phyloP scores from a whole-genome alignment of 306 rosid genomes.

The Begonia fuchsioides region DNA sequence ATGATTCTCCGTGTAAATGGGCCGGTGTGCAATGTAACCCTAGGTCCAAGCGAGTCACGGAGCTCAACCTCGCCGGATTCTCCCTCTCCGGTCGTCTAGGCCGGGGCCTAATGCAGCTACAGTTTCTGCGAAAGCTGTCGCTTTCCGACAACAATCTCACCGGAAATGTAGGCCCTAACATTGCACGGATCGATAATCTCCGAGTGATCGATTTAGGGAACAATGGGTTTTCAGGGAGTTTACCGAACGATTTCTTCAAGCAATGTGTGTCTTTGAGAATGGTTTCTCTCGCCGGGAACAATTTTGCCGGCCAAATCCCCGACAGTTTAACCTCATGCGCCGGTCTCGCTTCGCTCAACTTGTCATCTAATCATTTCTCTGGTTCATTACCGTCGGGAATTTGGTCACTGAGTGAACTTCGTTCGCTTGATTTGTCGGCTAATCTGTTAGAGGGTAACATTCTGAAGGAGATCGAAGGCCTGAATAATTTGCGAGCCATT shows the following conservation, averaged over 20 bases:
- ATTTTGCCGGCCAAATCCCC: conserved; percentile 56
- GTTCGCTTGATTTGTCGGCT: conserved; percentile 65
- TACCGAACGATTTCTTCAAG: conserved; percentile 57
- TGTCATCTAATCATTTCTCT: conserved; percentile 60
- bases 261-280: conserved; percentile 91
- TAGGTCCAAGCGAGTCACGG: conserved; percentile 76
- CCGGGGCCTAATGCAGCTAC: conserved; percentile 60
- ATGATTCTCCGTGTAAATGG: conserved; percentile 70
- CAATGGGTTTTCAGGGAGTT: conserved; percentile 53
- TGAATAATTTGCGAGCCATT: conserved; percentile 59
- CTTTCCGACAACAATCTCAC: conserved; percentile 67
- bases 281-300: conserved; percentile 53
- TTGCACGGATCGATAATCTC: conserved; percentile 52
- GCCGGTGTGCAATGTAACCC: conserved; percentile 73
- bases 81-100: conserved; percentile 75
- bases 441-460: conserved; percentile 66
- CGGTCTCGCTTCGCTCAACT: conserved; percentile 43
- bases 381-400: conserved; percentile 52
- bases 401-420: conserved; percentile 69
- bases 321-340: conserved; percentile 55
- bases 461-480: conserved; percentile 29
- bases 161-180: conserved; percentile 47
- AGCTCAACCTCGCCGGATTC: conserved; percentile 68
- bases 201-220: conserved; percentile 66
- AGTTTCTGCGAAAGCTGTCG: conserved; percentile 55